These are phyloP conservation scores for Penicillium sp. DNA, from an alignment of 2,329 filamentous ascomycete species.

Conservation along the genomic window DNA sequence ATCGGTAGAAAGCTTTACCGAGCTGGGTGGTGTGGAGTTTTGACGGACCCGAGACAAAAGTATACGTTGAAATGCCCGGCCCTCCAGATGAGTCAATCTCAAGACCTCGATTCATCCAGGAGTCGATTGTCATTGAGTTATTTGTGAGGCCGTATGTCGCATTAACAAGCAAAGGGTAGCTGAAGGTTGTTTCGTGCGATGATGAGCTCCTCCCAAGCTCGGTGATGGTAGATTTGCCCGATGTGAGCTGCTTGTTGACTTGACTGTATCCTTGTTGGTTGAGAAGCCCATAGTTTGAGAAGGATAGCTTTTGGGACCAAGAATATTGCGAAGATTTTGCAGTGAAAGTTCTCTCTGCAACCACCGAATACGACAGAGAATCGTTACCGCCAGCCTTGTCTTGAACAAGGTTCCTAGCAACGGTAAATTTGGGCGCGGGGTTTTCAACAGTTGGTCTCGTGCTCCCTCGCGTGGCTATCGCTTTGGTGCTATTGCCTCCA, in stretches of 20 bases:
- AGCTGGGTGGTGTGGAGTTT: conserved; percentile 29
- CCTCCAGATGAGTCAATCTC: conserved; percentile 43
- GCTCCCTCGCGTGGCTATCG: conserved; percentile 5
- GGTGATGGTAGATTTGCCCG: conserved; percentile 38
- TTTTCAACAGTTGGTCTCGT: conserved; percentile 29
- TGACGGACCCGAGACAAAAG: conserved; percentile 44
- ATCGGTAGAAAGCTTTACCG: conserved; percentile 30
- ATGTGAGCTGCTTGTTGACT: conserved; percentile 51
- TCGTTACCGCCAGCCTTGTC: conserved; percentile 54
- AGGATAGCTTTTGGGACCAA: conserved; percentile 61
- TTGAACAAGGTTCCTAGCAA: conserved; percentile 38
- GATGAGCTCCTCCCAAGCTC: conserved; percentile 33
- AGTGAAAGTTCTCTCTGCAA: conserved; percentile 55
- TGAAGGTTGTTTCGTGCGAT: conserved; percentile 47
- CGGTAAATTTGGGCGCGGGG: conserved; percentile 48
- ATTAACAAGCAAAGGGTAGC: conserved; percentile 61
- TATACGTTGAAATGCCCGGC: conserved; percentile 57
- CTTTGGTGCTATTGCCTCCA: conserved; percentile 23
- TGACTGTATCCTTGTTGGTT: conserved; percentile 56
- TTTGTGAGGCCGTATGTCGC: conserved; percentile 50
- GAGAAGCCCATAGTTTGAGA: conserved; percentile 56
- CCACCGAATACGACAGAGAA: conserved; percentile 58
- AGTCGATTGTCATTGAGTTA: conserved; percentile 50
- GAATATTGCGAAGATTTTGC: conserved; percentile 49
- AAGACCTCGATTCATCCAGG: conserved; percentile 51